These are phyloP conservation scores for Euphorbia lathyris DNA, from an alignment of 345 rosid genomes.

Conservation along the genomic window DNA sequence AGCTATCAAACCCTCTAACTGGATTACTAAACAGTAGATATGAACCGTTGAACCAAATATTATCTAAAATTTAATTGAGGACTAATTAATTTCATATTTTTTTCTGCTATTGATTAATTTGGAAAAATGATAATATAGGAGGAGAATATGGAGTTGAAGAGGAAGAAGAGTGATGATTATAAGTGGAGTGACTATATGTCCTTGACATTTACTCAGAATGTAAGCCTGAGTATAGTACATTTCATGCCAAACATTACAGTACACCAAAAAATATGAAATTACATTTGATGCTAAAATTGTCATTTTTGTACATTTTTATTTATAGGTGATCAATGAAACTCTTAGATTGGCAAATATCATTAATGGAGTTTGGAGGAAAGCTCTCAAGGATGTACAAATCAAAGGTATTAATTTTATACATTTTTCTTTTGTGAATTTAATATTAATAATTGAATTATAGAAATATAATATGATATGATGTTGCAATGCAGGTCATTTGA, in stretches of 20 bases:
- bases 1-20: too few species aligned
- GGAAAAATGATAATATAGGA: conserved; percentile 40
- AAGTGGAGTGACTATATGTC: conserved; percentile 83
- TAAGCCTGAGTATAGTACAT: conserved; percentile 24
- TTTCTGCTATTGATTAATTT: neutral
- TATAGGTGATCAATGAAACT: conserved; percentile 90
- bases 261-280: neutral
- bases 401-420: conserved; percentile 44
- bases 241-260: too few species aligned
- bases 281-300: neutral
- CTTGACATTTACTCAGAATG: conserved; percentile 88
- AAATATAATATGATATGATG: too few species aligned
- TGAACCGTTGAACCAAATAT: too few species aligned
- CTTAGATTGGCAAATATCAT: conserved; percentile 85
- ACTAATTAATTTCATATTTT: too few species aligned
- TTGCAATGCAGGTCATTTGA: conserved; percentile 56
- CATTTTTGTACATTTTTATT: neutral
- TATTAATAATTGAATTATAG: too few species aligned
- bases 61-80: too few species aligned
- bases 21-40: too few species aligned
- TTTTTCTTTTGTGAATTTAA: neutral
- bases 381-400: conserved; percentile 75
- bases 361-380: conserved; percentile 92
- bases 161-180: conserved; percentile 50
- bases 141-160: conserved; percentile 83